Conservation (phyloP, 305 asterid species). For the Fraxinus xanthoxyloides region DNA sequence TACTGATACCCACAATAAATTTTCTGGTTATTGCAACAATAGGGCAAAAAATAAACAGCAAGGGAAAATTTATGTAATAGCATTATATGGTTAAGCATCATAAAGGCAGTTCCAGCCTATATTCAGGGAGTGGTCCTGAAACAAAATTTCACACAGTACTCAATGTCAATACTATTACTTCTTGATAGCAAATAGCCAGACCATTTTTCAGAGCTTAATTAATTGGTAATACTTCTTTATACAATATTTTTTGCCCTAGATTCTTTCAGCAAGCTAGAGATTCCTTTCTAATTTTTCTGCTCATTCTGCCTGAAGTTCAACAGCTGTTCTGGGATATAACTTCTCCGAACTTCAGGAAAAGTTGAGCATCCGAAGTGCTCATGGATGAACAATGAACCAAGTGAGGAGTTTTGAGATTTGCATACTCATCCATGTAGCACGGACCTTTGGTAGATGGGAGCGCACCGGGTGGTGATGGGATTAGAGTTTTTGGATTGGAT, state of each 20-base stretch:
- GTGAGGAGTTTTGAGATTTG: conserved; percentile 84
- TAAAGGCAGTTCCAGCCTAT: not conserved
- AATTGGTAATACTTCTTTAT: conserved; percentile 14
- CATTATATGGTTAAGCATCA: not conserved
- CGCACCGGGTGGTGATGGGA: conserved; percentile 11
- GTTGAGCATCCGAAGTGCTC: conserved; percentile 87
- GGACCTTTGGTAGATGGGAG: conserved; percentile 49
- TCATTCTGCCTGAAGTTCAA: conserved; percentile 4
- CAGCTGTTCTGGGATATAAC: conserved; percentile 45
- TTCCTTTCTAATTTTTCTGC: not conserved
- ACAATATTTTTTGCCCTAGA: conserved; percentile 9
- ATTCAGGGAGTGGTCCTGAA: not conserved
- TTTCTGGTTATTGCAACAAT: not conserved
- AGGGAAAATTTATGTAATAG: not conserved
- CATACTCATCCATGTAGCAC: conserved; percentile 81
- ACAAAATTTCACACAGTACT: not conserved
- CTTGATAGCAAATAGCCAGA: not conserved
- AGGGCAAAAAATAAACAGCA: not conserved
- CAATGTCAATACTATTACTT: not conserved
- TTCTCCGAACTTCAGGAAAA: conserved; percentile 46
- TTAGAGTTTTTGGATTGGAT: conserved; percentile 26
- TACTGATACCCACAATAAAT: not conserved
- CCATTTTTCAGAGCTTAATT: not conserved
- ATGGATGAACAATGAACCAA: conserved; percentile 76
- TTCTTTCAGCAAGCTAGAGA: not conserved